These are phyloP conservation scores for Scheffersomyces spartinae DNA, from an alignment of 805 yeast genomes.

Conservation along the genomic window DNA sequence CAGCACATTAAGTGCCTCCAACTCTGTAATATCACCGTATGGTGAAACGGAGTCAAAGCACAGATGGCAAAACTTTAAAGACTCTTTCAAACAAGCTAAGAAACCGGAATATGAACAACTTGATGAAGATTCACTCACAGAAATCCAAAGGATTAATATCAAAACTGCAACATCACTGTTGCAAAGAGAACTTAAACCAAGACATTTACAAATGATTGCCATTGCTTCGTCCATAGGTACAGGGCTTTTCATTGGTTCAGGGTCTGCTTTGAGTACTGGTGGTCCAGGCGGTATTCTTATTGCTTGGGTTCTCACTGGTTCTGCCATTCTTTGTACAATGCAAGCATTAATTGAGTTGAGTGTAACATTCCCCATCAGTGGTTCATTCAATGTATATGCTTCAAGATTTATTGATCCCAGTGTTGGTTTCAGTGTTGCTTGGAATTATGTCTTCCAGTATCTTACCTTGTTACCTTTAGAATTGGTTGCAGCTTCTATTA, in stretches of 20 bases:
- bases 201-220: conserved; percentile 33
- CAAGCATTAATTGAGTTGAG: conserved; percentile 38
- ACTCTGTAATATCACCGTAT: too few species aligned
- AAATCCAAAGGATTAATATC: conserved; percentile 28
- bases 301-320: conserved; percentile 26
- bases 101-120: conserved; percentile 14
- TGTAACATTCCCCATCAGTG: conserved; percentile 30
- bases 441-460: conserved; percentile 62
- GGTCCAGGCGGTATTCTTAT: conserved; percentile 30
- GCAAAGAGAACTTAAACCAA: conserved; percentile 18
- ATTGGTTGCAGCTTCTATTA: conserved; percentile 49
- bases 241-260: conserved; percentile 31
- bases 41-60: neutral
- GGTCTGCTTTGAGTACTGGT: conserved; percentile 23
- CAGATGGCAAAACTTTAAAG: conserved; percentile 34
- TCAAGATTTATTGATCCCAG: conserved; percentile 58
- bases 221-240: conserved; percentile 33
- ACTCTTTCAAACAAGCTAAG: conserved; percentile 34
- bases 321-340: conserved; percentile 25
- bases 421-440: conserved; percentile 61
- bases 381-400: conserved; percentile 41
- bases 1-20: too few species aligned
- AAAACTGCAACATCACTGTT: conserved; percentile 28
- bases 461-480: conserved; percentile 56
- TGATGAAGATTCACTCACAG: conserved; percentile 13